Base-by-base conservation (phyloP, 73 alveolate species). In the Blepharisma stoltei region DNA sequence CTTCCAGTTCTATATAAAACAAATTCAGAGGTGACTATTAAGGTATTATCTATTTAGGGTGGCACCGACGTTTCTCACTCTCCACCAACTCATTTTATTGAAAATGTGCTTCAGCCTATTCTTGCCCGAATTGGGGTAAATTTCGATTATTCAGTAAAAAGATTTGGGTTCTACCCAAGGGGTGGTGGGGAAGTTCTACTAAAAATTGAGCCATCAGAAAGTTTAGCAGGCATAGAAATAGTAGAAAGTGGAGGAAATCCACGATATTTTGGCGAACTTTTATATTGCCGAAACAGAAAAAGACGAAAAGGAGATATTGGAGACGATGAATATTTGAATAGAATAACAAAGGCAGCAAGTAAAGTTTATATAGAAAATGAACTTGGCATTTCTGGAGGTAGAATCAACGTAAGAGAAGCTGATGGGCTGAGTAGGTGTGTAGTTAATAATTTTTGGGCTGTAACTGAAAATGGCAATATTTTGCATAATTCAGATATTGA, bases 101-200 rank as follows among this genome's bases (percentile, higher is more conserved):
- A 18, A 60, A 27, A 60, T 11, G 48, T 60, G 4, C 21, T 60
- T 23, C 76, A 11, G 32, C 76, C 76, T 11, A 21, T 23, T 60
- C 76, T 60, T 60, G 21, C 18, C 14, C 14, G 21, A 60, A n/a
- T 60, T 11, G 48, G 48, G n/a, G 21, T 60, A 23, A 60, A 60
- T 11, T 8, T 27, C 4, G 76, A 60, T 11, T 21, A 11, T 23
- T 8, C 11, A 27, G 48, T 60, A 18, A 11, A 60, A 18, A n/a
- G 48, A 1, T 27, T 23, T 23, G 76, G 76, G n/a, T 60, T 60
- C 76, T 60, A 23, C 48, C 76, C 76, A 11, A 60, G 21, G 21
- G 76, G 76, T 1, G 54, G 49, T 2, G 76, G 76, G 6, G 48
- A 60, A 23, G 49, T 23, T 23, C 4, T 11, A 11, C 4, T 60